Conservation (phyloP, 163 green algal species). For the Scenedesmus sp. region DNA sequence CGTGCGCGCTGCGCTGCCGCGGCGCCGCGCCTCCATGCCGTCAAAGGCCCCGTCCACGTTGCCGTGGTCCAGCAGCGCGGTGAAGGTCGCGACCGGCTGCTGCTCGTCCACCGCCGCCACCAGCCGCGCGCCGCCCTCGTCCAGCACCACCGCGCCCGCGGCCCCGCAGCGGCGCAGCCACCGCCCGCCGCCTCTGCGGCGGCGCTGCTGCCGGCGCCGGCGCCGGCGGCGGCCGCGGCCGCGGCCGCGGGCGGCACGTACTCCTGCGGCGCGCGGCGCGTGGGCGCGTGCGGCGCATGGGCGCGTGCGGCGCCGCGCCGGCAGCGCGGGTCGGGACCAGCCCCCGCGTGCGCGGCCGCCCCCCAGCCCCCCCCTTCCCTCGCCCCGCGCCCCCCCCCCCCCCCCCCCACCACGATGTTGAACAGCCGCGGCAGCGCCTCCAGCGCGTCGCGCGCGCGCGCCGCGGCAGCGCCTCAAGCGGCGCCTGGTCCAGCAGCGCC, state of each 20-base stretch:
- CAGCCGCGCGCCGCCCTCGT: slow-evolving; percentile 30
- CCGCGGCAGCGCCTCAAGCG: not conserved
- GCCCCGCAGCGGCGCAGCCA: not conserved
- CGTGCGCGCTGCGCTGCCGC: no score
- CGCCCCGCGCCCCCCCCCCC: no score
- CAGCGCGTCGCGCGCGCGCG: slow-evolving; percentile 8
- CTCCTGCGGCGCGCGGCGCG: no score
- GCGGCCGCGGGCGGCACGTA: not conserved
- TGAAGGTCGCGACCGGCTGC: slow-evolving; percentile 13
- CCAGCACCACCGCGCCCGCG: not conserved
- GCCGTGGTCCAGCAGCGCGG: slow-evolving; percentile 17
- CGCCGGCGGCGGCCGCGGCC: not conserved
- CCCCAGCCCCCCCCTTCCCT: no score
- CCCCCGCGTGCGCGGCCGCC: no score
- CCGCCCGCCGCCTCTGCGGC: slow-evolving; percentile 4
- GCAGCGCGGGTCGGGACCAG: no score
- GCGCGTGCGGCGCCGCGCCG: no score
- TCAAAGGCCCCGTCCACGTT: slow-evolving; percentile 23
- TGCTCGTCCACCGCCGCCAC: not conserved
- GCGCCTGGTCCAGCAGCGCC: slow-evolving; percentile 29
- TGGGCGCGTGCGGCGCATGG: no score
- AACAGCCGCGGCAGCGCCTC: slow-evolving; percentile 9
- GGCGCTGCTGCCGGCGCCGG: not conserved
- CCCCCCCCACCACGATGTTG: slow-evolving; percentile 16
- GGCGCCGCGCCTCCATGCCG: slow-evolving; percentile 30